Base-by-base conservation (phyloP, 495 filamentous ascomycete species). In the Trichoderma virens region DNA sequence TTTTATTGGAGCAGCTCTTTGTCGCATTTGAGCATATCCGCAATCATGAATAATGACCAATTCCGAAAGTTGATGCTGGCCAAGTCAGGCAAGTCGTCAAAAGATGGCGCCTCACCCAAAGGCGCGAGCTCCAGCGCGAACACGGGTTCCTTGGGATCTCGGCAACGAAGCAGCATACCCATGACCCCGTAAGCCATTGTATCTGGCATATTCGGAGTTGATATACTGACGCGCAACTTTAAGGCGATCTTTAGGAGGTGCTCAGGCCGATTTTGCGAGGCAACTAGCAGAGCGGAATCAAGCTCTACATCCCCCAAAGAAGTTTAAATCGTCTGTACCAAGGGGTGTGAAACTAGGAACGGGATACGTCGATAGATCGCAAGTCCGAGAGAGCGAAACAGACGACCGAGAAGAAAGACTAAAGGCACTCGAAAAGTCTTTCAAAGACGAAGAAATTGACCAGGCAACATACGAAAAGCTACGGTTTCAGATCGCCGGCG, bases 41-140 rank as follows among this genome's bases (percentile, higher is more conserved):
- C 63, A 41, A 68, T 60, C 31, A 98, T 98, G 94, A 96, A 98
- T 73, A 97, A 98, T 83, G 83, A 90, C 20, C 91, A 98, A 72
- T 98, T 98, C 72, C 92, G 94, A 60, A 87, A 89, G 63, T 85
- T 98, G n/a, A 71, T 98, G 9, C 77, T 86, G 45, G 82, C 75
- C 25, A 79, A 78, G 39, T 64, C 73, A 9, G 67, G 71, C 47
- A 82, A 79, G 69, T 65, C 60, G 9, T 66, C 60, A 27, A 71
- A 68, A 65, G 73, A 77, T 75, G 80, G 75, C 62, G 69, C 66
- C 64, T 74, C 78, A 5, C 70, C 61, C 20, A 30, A 20, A 73
- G 59, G 73, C 65, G 31, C 74, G 62, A 25, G 67, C 68, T 41
- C 67, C 39, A 59, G 66, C 61, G 71, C 9, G 11, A 27, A 72